Evolutionary conservation across 2,329 filamentous ascomycete species (phyloP), one percentile per base, ranked within the genome.

Genomic region (Diatrype stigma): DNA sequence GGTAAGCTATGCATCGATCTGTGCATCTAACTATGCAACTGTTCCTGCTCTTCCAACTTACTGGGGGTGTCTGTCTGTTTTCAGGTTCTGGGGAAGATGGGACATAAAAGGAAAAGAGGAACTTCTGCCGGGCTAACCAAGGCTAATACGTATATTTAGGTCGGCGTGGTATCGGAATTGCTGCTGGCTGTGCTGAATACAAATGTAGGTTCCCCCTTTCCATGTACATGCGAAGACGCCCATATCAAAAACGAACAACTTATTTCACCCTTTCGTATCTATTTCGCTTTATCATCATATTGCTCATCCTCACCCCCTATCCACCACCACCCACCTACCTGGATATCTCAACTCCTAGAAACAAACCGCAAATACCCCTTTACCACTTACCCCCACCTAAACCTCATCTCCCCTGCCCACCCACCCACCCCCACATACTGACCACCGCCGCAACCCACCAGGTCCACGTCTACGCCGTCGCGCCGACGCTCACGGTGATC

Each of bases 391-490:
- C 30, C 46, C 23, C 47, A 37, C 40, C 34, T 49, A 23, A 52
- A 40, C 17, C 28, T 42, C 11, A 10, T 23, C 16, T 46, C 37
- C 40, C 49, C 26, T 55, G 42, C 21, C 38, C 10, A 23, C 16
- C 16, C n/a, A 7, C 48, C 83, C 79, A n/a, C 8, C 19, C 51
- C 53, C 46, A 55, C 40, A 16, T 17, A 42, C 14, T 34, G 7
- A 7, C 14, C 34, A 5, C 34, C 14, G 34, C 6, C 34, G 6
- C 34, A 14, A 37, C 16, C 34, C 23, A 38, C 16, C 51, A 86
- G 83, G 75, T 92, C 16, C 94, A 97, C 68, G 90, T 97, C 54
- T 97, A 91, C 73, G 87, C 93, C 71, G 92, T 96, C 51, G 96
- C 93, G 0, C 94, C 94, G 0, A 91, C 89, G 7, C 75, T 97